phyloP scores from a whole-genome alignment of 306 rosid genomes.

The Rubus parviflorus region DNA sequence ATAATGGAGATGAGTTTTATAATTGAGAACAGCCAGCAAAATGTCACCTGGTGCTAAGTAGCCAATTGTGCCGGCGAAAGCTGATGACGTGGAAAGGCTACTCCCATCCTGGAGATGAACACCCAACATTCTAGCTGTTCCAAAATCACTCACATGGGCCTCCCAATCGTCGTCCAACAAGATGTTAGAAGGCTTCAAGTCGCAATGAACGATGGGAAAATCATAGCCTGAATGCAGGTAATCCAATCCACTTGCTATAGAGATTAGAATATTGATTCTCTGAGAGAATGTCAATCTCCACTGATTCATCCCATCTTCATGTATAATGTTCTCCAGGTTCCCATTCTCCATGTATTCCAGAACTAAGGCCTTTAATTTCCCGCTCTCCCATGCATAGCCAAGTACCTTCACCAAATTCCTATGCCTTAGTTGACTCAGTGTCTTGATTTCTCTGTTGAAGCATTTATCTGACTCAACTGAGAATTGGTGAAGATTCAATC shows the following conservation, averaged over 20 bases:
- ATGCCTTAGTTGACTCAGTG: slow-evolving; percentile 71
- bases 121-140: slow-evolving; percentile 83
- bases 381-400: slow-evolving; percentile 90
- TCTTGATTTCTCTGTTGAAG: slow-evolving; percentile 68
- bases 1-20: neutral
- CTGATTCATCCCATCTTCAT: slow-evolving; percentile 37
- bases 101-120: slow-evolving; percentile 61
- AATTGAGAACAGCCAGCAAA: slow-evolving; percentile 8
- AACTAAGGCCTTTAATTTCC: slow-evolving; percentile 77
- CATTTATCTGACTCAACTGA: slow-evolving; percentile 58
- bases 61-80: slow-evolving; percentile 77
- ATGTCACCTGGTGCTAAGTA: slow-evolving; percentile 84
- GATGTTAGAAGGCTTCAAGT: slow-evolving; percentile 85
- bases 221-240: slow-evolving; percentile 77
- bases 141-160: slow-evolving; percentile 92
- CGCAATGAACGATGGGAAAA: slow-evolving; percentile 80
- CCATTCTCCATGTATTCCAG: slow-evolving; percentile 77
- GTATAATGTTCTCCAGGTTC: slow-evolving; percentile 72
- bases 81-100: slow-evolving; percentile 58
- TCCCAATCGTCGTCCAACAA: slow-evolving; percentile 70
- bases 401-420: slow-evolving; percentile 82
- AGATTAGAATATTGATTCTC: slow-evolving; percentile 49
- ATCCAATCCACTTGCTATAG: slow-evolving; percentile 74
- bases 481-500: slow-evolving; percentile 65
- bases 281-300: slow-evolving; percentile 60